Base-by-base conservation (phyloP, 345 rosid species). In the Bruguiera gymnorhiza region DNA sequence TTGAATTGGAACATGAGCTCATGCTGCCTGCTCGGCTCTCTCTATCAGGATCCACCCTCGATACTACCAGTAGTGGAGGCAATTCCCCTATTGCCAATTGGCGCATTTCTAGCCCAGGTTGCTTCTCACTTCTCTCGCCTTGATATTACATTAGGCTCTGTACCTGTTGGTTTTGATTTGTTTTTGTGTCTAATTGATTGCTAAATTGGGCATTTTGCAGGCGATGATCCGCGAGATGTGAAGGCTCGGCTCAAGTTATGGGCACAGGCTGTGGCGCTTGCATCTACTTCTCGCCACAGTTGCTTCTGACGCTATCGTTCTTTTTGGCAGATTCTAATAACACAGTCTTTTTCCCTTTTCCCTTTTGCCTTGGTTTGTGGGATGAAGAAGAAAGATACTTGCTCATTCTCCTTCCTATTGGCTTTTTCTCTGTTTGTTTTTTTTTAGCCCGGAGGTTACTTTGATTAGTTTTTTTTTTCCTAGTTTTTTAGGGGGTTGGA, bases 51-150 rank as follows among this genome's bases (percentile, higher is more conserved):
- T 85, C 94, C 24, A 76, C 78, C 0, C 79, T 83, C 55, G 96
- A 91, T 37, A 81, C 85, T 13, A 13, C 50, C 29, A 89, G 97
- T 30, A 92, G 92, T 53, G 97, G 96, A 15, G 92, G 97, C 70
- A 77, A 87, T 66, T 95, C 97, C 21, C 99, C 98, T 16, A 85
- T 89, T n/a, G 76, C 94, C 64, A 86, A 85, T 69, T 93, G 92
- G 90, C 93, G 92, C 71, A 95, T 95, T 72, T 92, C 97, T 0
- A 83, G 92, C 75, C 99, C 99, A 56, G 99, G 99, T 91, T 56
- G 15, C 50, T 13, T 43, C 50, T 11, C 50, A 13, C 15, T 39
- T 39, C 46, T 37, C 15, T 37, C 43, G 2, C 3, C 0, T 11
- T 37, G 43, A 3, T 37, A 21, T 39, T 19, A 13, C 16, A 2